Conservation (phyloP, 2,329 filamentous ascomycete species). For the Colletotrichum sp. region DNA sequence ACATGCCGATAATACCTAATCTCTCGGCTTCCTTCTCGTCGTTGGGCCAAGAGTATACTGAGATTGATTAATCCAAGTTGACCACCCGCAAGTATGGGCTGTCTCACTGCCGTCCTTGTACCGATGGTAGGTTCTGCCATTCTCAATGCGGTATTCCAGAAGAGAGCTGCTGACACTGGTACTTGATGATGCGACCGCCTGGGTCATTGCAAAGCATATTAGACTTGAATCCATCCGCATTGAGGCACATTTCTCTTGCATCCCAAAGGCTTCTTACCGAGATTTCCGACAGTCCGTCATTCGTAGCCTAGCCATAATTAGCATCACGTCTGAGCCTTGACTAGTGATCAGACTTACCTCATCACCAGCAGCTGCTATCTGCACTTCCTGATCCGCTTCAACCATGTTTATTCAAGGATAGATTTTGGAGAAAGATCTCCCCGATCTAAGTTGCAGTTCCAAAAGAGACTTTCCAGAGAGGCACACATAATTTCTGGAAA, state of each 20-base stretch:
- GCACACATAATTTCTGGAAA: rapidly evolving
- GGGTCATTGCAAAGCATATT: background rate
- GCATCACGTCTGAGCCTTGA: background rate
- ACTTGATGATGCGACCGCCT: background rate
- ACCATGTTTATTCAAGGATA: background rate
- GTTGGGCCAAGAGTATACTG: background rate
- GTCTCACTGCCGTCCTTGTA: background rate
- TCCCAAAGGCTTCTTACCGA: background rate
- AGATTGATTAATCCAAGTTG: background rate
- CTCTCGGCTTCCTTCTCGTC: background rate
- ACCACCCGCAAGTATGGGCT: background rate
- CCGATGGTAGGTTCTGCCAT: background rate
- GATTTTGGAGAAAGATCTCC: background rate
- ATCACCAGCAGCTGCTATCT: background rate
- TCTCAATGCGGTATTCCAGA: background rate
- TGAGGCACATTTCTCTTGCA: background rate
- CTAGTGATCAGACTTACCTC: background rate
- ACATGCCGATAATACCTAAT: background rate
- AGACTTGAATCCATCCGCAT: background rate
- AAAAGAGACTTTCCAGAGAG: background rate
- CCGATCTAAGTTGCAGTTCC: too few species aligned
- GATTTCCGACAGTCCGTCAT: background rate
- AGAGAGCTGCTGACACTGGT: background rate
- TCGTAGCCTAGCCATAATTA: rapidly evolving
- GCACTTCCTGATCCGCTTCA: background rate